Evolutionary conservation across 1,284 basidiomycete species (phyloP).

Genomic region (Cutaneotrichosporon sp.): DNA sequence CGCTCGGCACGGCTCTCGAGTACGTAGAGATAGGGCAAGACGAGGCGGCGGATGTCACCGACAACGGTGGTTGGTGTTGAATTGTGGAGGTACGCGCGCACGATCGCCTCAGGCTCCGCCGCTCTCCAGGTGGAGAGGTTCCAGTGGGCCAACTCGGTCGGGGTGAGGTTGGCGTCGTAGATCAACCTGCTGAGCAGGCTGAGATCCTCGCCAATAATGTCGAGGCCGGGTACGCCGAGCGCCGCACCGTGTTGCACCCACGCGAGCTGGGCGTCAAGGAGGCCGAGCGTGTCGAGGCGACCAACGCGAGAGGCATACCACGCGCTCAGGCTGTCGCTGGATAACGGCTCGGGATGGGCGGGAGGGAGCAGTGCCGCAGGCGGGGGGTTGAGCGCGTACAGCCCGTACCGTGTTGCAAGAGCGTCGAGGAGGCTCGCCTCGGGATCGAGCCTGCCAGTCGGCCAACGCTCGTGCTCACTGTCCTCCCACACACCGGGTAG

Average conservation of each 20-base stretch:
- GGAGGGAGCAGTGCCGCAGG: constrained; percentile 28
- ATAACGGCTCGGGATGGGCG: not conserved
- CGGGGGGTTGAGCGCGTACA: constrained; percentile 6
- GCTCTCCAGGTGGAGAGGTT: constrained; percentile 69
- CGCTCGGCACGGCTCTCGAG: constrained; percentile 81
- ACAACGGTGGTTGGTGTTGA: constrained; percentile 68
- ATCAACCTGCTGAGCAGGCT: constrained; percentile 77
- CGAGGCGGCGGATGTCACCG: constrained; percentile 68
- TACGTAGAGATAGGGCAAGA: constrained; percentile 86
- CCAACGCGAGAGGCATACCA: constrained; percentile 75
- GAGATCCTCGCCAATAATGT: constrained; percentile 83
- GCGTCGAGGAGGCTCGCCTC: constrained; percentile 18
- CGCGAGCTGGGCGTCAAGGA: constrained; percentile 73
- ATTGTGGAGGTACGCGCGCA: constrained; percentile 71
- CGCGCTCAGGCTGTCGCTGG: constrained; percentile 56
- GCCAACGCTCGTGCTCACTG: constrained; percentile 53
- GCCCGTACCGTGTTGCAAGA: constrained; percentile 12
- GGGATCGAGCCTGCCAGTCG: not conserved
- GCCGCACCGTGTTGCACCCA: constrained; percentile 82
- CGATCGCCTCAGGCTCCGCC: constrained; percentile 64
- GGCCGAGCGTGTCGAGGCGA: constrained; percentile 66
- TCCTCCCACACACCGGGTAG: constrained; percentile 63
- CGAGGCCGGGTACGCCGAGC: constrained; percentile 71
- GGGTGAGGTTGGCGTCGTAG: constrained; percentile 64
- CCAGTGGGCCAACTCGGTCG: constrained; percentile 58